Evolutionary conservation across 495 filamentous ascomycete species (phyloP), one percentile per base, ranked within the genome.

Genomic region (Aspergillus ellipticus): DNA sequence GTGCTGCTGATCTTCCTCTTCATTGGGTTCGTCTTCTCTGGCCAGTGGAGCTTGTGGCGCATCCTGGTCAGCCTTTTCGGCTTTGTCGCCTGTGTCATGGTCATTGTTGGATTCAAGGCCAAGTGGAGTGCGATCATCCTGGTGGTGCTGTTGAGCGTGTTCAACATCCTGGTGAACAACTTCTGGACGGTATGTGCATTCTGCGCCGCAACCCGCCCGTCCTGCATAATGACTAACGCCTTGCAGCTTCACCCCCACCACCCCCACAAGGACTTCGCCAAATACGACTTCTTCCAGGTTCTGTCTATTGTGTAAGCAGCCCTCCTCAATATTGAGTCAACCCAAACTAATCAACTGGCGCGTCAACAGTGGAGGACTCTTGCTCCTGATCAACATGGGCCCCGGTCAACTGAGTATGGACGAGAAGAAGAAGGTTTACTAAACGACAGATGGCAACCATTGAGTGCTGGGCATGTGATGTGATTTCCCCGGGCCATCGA

Each of bases 401-500:
- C 95, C 94, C 11, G 94, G 94, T 46, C 89, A 96, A 74, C 87
- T 97, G 77, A 95, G 89, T 71, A 90, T 98, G 74, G 94, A 98
- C 72, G 95, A 97, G 83, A 98, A 98, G 87, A 98, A 98, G 87
- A 98, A 98, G 82, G 94, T 98, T 58, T 98, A 98, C 76, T 98
- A 88, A 57, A 57, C 5, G 26, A 43, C 13, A 6, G 19, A n/a
- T n/a, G 22, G 24, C 16, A 19, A n/a, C 24, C n/a, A 50, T 21
- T 10, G 33, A 39, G n/a, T 39, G 35, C 35, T 39, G 35, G 35
- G 35, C 35, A 39, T 45, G 41, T 20, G 42, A 45, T 45, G 42
- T 45, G 42, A 45, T 45, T 19, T 24, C n/a, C 42, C 21, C 21
- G 42, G 22, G 35, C 19, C 53, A 57, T 62, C 16, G 54, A 13